These are phyloP conservation scores for Pyricularia grisea DNA, from an alignment of 2,329 filamentous ascomycete genomes.

Conservation along the genomic window DNA sequence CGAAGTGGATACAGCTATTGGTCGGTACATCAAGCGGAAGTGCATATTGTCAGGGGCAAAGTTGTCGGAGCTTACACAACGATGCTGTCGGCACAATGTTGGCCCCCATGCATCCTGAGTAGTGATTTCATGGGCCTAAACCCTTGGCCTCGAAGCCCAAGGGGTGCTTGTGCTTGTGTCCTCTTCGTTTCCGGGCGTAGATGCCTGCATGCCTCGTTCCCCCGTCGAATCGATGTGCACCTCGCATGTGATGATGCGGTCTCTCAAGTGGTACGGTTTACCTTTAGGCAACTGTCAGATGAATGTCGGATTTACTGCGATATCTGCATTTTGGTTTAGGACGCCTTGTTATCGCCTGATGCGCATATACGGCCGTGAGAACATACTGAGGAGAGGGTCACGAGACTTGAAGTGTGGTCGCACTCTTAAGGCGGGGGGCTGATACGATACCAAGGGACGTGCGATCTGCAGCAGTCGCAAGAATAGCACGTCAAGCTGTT, in stretches of 20 bases:
- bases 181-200: background rate
- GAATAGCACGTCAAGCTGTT: background rate
- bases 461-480: background rate
- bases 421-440: background rate
- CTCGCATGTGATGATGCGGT: background rate
- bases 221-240: background rate
- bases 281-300: background rate
- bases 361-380: background rate
- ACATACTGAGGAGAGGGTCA: background rate
- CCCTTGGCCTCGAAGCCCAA: background rate
- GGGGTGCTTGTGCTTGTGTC: background rate
- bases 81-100: background rate
- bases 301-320: background rate
- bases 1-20: background rate
- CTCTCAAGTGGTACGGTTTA: background rate
- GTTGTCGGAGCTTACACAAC: background rate
- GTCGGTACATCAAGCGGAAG: background rate
- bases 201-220: background rate
- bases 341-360: background rate
- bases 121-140: background rate
- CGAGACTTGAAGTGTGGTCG: background rate
- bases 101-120: background rate
- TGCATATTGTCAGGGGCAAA: background rate
- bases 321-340: background rate
- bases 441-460: background rate